Evolutionary conservation across 2,329 filamentous ascomycete genomes (phyloP).

Genomic region (Rutstroemia sp.): DNA sequence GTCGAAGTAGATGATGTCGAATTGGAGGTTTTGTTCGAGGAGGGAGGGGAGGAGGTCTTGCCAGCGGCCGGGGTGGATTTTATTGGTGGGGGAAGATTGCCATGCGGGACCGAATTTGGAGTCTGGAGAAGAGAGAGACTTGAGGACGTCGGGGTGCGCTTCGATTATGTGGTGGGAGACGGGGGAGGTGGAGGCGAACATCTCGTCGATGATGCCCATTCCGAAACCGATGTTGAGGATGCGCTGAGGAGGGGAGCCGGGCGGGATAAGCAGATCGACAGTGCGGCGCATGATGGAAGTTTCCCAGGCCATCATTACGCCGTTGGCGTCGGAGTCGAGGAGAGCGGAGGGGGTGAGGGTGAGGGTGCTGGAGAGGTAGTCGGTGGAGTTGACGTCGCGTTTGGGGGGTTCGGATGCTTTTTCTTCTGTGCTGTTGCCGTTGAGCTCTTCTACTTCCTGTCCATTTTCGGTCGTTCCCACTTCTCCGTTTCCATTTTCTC

Average conservation of each 20-base stretch:
- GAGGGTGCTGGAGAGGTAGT: slow-evolving; percentile 61
- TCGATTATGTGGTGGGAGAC: slow-evolving; percentile 76
- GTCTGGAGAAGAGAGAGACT: slow-evolving; percentile 41
- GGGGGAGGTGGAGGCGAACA: slow-evolving; percentile 61
- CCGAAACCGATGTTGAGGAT: slow-evolving; percentile 85
- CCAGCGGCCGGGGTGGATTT: slow-evolving; percentile 68
- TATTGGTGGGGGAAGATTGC: too few relatives aligned
- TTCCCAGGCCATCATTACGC: slow-evolving; percentile 94
- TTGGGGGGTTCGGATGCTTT: slow-evolving; percentile 14
- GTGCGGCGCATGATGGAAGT: slow-evolving; percentile 76
- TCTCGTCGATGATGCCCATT: slow-evolving; percentile 79
- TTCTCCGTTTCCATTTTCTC: slow-evolving; percentile 17
- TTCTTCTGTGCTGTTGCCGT: neutral
- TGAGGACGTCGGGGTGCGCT: slow-evolving; percentile 71
- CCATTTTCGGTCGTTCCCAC: slow-evolving; percentile 4
- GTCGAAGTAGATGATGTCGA: slow-evolving; percentile 93
- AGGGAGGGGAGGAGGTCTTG: slow-evolving; percentile 69
- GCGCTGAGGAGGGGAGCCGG: slow-evolving; percentile 46
- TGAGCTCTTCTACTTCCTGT: slow-evolving; percentile 21
- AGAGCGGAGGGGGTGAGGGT: slow-evolving; percentile 60
- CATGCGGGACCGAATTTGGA: slow-evolving; percentile 45
- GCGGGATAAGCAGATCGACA: slow-evolving; percentile 56
- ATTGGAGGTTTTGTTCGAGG: slow-evolving; percentile 59
- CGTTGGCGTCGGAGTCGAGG: slow-evolving; percentile 68
- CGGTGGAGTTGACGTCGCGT: slow-evolving; percentile 49